Conservation (phyloP, 495 filamentous ascomycete species). For the Talaromyces trachyspermus region DNA sequence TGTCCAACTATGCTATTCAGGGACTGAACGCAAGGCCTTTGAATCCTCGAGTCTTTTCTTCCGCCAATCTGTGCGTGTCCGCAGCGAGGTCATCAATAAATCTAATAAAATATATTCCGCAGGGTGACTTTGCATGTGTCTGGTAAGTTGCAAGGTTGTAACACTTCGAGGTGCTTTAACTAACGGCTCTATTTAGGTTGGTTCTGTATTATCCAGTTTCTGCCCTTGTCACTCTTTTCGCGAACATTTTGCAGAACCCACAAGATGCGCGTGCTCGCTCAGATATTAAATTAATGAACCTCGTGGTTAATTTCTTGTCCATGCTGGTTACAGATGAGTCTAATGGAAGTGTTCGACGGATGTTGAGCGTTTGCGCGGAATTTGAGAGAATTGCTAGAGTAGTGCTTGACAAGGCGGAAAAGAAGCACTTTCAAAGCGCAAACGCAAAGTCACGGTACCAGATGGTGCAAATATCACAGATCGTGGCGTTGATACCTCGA, state of each 20-base stretch:
- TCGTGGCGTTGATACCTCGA: slow-evolving; percentile 7
- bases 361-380: slow-evolving; percentile 87
- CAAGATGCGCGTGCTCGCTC: slow-evolving; percentile 80
- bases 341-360: slow-evolving; percentile 80
- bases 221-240: slow-evolving; percentile 89
- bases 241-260: slow-evolving; percentile 94
- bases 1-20: slow-evolving; percentile 92
- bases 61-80: slow-evolving; percentile 82
- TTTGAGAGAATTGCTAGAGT: slow-evolving; percentile 92
- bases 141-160: slow-evolving; percentile 55
- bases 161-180: background rate
- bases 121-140: slow-evolving; percentile 89
- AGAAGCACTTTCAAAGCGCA: slow-evolving; percentile 66
- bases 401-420: slow-evolving; percentile 87
- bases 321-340: slow-evolving; percentile 68
- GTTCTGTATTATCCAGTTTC: slow-evolving; percentile 97
- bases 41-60: slow-evolving; percentile 92
- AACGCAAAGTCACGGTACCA: slow-evolving; percentile 63
- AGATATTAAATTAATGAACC: slow-evolving; percentile 83
- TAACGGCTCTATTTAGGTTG: slow-evolving; percentile 52
- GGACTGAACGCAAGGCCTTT: slow-evolving; percentile 83
- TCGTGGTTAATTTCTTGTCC: slow-evolving; percentile 84
- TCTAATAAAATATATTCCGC: slow-evolving; percentile 89
- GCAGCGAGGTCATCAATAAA: slow-evolving; percentile 90
- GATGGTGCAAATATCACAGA: slow-evolving; percentile 22